Percentiles rank a stretch among this genome's conserved stretches.
Evolutionary conservation across 1,284 basidiomycete species (phyloP).

Genomic region (Naganishia cerealis): DNA sequence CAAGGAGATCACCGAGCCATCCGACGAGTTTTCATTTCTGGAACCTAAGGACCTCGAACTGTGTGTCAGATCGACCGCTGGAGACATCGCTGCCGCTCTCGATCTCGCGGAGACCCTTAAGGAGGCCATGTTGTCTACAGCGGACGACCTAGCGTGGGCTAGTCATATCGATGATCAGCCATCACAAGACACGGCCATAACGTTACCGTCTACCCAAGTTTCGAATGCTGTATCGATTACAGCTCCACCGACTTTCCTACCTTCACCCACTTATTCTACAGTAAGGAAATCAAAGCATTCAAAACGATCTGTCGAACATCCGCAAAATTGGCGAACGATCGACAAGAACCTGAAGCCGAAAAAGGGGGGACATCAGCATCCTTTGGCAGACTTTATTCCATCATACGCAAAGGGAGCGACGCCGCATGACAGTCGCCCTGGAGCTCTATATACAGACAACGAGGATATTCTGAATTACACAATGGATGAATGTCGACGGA

Average conservation of each 20-base stretch:
- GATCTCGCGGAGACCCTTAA: conserved; percentile 48
- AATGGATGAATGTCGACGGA: conserved; percentile 42
- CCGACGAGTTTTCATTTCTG: conserved; percentile 9
- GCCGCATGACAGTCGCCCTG: conserved; percentile 38
- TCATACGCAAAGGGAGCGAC: conserved; percentile 40
- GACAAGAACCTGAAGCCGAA: conserved; percentile 33
- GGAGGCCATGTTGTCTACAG: conserved; percentile 46
- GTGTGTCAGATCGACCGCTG: conserved; percentile 42
- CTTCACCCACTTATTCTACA: conserved; percentile 6
- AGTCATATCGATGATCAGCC: conserved; percentile 11
- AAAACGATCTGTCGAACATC: conserved; percentile 34
- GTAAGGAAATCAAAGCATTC: conserved; percentile 12
- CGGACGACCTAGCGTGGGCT: conserved; percentile 39
- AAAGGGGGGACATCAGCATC: conserved; percentile 35
- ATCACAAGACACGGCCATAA: neutral
- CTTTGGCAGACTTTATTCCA: conserved; percentile 42
- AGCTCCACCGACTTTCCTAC: neutral
- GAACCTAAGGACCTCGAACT: conserved; percentile 41
- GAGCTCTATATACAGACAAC: conserved; percentile 32
- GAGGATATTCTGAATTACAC: conserved; percentile 32
- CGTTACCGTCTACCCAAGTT: neutral
- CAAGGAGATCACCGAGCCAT: conserved; percentile 37
- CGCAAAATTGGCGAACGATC: conserved; percentile 48
- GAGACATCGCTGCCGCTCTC: conserved; percentile 46
- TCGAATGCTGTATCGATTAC: neutral